Percentiles rank a stretch among this genome's conserved stretches.
Evolutionary conservation across 106 monocot genomes (phyloP).

Genomic region (Xerophyta viscosa): DNA sequence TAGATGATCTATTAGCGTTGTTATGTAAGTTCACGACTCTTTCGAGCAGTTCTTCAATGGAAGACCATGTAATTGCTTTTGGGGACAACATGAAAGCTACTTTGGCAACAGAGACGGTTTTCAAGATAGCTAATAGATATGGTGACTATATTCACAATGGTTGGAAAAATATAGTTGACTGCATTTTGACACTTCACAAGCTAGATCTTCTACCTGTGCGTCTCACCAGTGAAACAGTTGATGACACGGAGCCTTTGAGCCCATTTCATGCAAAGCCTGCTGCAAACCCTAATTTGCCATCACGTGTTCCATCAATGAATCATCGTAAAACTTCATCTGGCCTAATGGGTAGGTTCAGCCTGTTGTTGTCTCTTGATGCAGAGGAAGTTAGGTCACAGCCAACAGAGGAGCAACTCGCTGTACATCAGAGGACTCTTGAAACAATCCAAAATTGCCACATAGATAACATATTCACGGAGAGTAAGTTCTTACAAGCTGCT

Average conservation of each 20-base stretch:
- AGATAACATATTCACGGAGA: slow-evolving; percentile 64
- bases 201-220: slow-evolving; percentile 56
- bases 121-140: slow-evolving; percentile 56
- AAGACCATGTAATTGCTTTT: slow-evolving; percentile 54
- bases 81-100: slow-evolving; percentile 70
- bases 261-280: slow-evolving; percentile 29
- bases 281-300: slow-evolving; percentile 18
- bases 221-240: slow-evolving; percentile 47
- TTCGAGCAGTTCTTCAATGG: slow-evolving; percentile 31
- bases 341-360: slow-evolving; percentile 71
- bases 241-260: slow-evolving; percentile 44
- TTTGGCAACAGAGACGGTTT: slow-evolving; percentile 65
- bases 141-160: slow-evolving; percentile 58
- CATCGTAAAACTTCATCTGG: slow-evolving; percentile 40
- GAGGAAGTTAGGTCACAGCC: slow-evolving; percentile 59
- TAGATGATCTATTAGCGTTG: slow-evolving; percentile 61
- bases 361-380: slow-evolving; percentile 51
- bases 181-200: slow-evolving; percentile 64
- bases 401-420: slow-evolving; percentile 62
- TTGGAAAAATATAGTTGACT: slow-evolving; percentile 67
- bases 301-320: slow-evolving; percentile 30
- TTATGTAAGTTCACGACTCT: slow-evolving; percentile 71
- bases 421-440: slow-evolving; percentile 44
- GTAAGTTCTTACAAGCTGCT: slow-evolving; percentile 76
- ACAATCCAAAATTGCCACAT: slow-evolving; percentile 66